A percentile compares a stretch with the other conserved stretches of the same genome.
phyloP scores from a whole-genome alignment of 257 asterid genomes.

The Verbena officinalis region DNA sequence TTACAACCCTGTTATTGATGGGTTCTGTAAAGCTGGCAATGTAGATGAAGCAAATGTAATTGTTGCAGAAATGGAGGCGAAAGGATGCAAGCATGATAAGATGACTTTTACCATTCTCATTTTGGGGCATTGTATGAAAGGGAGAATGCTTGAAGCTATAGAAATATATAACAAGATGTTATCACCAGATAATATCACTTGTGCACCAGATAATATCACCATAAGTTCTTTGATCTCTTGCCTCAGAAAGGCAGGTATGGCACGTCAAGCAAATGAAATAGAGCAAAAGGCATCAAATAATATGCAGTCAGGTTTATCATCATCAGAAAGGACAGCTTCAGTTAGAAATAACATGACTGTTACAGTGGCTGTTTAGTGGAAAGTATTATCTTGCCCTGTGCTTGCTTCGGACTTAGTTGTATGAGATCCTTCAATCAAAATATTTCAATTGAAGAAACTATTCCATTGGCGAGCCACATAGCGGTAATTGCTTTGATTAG shows the following conservation, averaged over 20 bases:
- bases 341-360: conserved; percentile 45
- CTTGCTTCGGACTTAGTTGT: conserved; percentile 22
- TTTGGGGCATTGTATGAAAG: conserved; percentile 97
- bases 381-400: conserved; percentile 22
- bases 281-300: conserved; percentile 43
- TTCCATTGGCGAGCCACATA: conserved; percentile 9
- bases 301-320: conserved; percentile 34
- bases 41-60: conserved; percentile 76
- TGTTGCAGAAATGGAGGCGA: conserved; percentile 78
- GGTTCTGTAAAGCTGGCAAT: conserved; percentile 86
- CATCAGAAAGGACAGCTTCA: conserved; percentile 40
- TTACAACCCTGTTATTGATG: conserved; percentile 91
- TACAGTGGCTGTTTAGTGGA: conserved; percentile 60
- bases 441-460: conserved; percentile 11
- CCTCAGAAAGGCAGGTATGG: conserved; percentile 93
- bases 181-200: conserved; percentile 60
- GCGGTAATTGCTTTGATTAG: conserved; percentile 30
- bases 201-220: conserved; percentile 72
- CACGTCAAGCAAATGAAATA: conserved; percentile 67
- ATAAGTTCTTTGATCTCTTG: conserved; percentile 52
- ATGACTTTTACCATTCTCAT: conserved; percentile 87
- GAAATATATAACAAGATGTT: conserved; percentile 70
- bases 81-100: conserved; percentile 78
- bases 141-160: conserved; percentile 81
- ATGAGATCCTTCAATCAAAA: conserved; percentile 24